Evolutionary conservation across 768 basidiomycete species (phyloP), one percentile per base, ranked within the genome.

Genomic region (Tubosaeta sp.): DNA sequence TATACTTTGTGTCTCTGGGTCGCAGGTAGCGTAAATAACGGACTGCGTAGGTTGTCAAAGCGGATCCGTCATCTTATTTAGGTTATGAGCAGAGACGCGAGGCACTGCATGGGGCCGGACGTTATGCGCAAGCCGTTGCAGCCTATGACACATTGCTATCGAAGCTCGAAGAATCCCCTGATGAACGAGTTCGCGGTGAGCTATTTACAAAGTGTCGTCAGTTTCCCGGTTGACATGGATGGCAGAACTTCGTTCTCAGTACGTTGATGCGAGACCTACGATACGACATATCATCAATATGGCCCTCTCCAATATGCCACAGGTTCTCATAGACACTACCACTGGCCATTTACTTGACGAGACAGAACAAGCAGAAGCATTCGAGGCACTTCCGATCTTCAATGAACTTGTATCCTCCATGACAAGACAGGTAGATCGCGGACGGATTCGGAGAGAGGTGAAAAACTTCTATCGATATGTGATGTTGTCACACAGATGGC

Each of bases 401-500:
- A 13, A 19, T 8, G 34, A 44, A 22, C 38, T 51, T 3, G 16
- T 34, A 5, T 55, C 53, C 0, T 46, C 34, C 3, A 40, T 40
- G 46, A 44, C 31, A 5, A n/a, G 3, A 12, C 4, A n/a, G 21
- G 18, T 40, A 1, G 43, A 48, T 38, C 9, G 27, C 11, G 45
- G 19, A 0, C 21, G 13, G 10, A 35, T 42, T n/a, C 6, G 1
- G 9, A 19, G 22, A 14, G 38, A 16, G 18, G 44, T 41, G 8
- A 27, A 46, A 10, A 14, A 41, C 21, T 41, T 41, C 11, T 51
- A 34, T 3, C 38, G n/a, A n/a, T 51, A 46, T 16, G 52, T 44
- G 7, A 53, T 53, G 34, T 35, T 53, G 16, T 53, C 52, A 6
- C 52, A 48, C 34, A 34, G 13, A n/a, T 53, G 46, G 46, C 22